Evolutionary conservation across 257 asterid genomes (phyloP), one percentile per base, ranked within the genome.

Genomic region (Solanum chilense): DNA sequence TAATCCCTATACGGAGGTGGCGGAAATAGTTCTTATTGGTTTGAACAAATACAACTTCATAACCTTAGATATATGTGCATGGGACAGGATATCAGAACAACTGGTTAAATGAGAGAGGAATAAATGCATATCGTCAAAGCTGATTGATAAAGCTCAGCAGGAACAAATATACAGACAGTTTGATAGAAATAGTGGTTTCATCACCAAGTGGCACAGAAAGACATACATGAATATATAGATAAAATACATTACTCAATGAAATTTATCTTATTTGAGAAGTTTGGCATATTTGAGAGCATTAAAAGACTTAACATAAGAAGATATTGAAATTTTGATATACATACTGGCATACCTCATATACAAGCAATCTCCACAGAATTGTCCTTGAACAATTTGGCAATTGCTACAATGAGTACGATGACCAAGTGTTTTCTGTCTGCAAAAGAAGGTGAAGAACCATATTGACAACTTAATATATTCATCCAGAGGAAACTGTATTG

Each of bases 301-400:
- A 49, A 49, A 29, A 47, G 4, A 25, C 31, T 80, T 15, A 18
- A 80, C 27, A 29, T 47, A 47, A 80, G 85, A 18, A 47, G 29
- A 47, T 27, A 78, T 10, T 37, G 6, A 45, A 78, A 27, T 27
- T 25, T 45, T 78, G 84, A 45, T 78, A 78, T 15, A 16, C 66
- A 78, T 78, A 42, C 52, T 81, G 31, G 23, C 60, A 74, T 93
- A 97, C 99, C 98, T 96, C 98, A 96, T 96, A 86, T 90, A 97
- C 86, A 97, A 93, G 93, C 99, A 97, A 90, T 97, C 99, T 83
- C 99, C 99, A 90, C 99, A 97, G 90, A 97, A 97, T 90, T 97
- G 99, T 52, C 99, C 99, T 87, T 95, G 99, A 60, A 94, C 95
- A 95, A 94, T 82, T 88, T 86, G 89, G 92, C 99, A 95, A 78